Base-by-base conservation (phyloP, 768 basidiomycete species). In the Filobasidium floriforme region DNA sequence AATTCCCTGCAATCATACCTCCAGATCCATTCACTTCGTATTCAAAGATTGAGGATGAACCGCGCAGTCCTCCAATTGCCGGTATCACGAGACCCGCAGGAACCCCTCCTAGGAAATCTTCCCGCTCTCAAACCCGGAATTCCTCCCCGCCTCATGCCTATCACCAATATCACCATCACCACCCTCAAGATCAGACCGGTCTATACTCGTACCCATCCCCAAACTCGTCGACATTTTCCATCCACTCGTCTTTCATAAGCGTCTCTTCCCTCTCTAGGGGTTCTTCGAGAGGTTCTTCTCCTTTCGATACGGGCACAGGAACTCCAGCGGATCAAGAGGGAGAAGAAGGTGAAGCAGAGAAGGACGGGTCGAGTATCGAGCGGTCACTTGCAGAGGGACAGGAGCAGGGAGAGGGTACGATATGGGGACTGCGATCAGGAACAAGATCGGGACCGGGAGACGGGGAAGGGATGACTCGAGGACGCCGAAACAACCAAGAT, bases 271-370 rank as follows among this genome's bases (percentile, higher is more conserved):
- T 49, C 22, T 49, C 46, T 14, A 15, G 46, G 22, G 46, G 46
- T 49, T 49, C 46, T 49, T 49, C 46, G 4, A 15, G 46, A 14
- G 46, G 46, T 49, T 49, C 46, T 49, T 49, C 46, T 49, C 46
- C 46, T 22, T 49, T 49, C 14, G 46, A 15, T 5, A 15, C 46
- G 18, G 46, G 32, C 4, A 37, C 32, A 9, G 32, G 32, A 9
- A 37, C 32, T 37, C 46, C 46, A 14, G 46, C 15, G 46, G 22
- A 49, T 49, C 5, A 22, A 12, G 46, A 49, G 3, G 46, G 12
- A 49, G 46, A 49, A 9, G 32, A 37, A 9, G 32, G 3, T 37
- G 32, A 37, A 37, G 3, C 9, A 9, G 32, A 9, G 32, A 37
- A 37, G 32, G 32, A 37, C n/a, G n/a, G n/a, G n/a, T n/a, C n/a